Base-by-base conservation (phyloP, 2,329 filamentous ascomycete genomes). In the Fusarium longipes region DNA sequence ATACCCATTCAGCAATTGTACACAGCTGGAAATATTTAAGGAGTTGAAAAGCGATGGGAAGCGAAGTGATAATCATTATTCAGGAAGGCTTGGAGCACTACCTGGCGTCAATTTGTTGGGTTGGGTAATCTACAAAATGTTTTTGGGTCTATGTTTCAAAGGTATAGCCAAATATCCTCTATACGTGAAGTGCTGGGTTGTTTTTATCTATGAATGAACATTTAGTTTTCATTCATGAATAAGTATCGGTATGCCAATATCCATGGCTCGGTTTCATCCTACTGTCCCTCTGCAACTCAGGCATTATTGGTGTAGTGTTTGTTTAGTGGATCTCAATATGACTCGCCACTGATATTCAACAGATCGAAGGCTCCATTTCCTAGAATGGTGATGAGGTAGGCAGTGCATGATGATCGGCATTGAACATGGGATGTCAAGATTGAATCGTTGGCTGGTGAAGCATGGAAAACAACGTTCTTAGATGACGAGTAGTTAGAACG, bases 331-430 rank as follows among this genome's bases (percentile, higher is more conserved):
- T 39, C 64, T 67, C 24, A 44, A 55, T 38, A 15, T 24, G 24
- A 32, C 32, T 65, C 54, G 64, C 65, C 65, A 67, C 59, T 65
- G 57, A 50, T 43, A 33, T 63, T 63, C 43, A 39, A 44, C 24
- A 36, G 38, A 49, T 57, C 36, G 38, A 30, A 29, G 33, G 42
- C 18, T 44, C 43, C 53, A 43, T 57, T 44, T 32, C 39, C 22
- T 62, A 60, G 22, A 51, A 24, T 11, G 36, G 45, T 48, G 49
- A 57, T 57, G 43, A 53, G 35, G 50, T 33, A 44, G 49, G 48
- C 57, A 48, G 57, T 71, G 69, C 61, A 70, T 66, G 45, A 69
- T 67, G 67, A 72, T 70, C 65, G 63, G 62, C 70, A 72, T 70
- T n/a, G 39, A 57, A 48, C 38, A 54, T 56, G 58, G 44, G 55